Evolutionary conservation across 768 basidiomycete genomes (phyloP), one percentile per base, ranked within the genome.

Genomic region (Lactarius vividus): DNA sequence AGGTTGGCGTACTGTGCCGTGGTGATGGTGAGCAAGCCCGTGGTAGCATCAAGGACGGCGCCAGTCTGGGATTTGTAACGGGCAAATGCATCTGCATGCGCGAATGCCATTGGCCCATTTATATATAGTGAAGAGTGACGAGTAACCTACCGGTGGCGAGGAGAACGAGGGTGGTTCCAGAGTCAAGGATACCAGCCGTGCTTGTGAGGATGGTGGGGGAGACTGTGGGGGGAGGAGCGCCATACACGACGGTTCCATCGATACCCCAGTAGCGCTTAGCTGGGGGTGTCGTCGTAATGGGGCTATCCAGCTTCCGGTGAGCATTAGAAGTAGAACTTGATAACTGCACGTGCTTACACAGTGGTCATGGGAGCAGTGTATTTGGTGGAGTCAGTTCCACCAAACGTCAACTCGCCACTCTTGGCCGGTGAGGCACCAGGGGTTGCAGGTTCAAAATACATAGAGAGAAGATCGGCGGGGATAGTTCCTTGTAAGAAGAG

Each of bases 1-100:
- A 91, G 76, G 59, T 73, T 78, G 2, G 70, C 60, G 68, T 82
- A 88, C 71, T 88, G 58, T 35, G 52, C 35, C n/a, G 29, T 13
- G 20, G 54, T 58, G 11, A 28, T 28, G 6, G 26, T 59, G 37
- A 52, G 28, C 4, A 26, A 5, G 1, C 23, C 23, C 28, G 42
- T 15, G 54, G 53, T 63, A 62, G 71, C 59, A 63, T 78, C 77
- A 42, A 65, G n/a, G 7, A 70, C 70, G 23, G 71, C 77, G 40
- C 75, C 76, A 16, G 75, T 76, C 4, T 73, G 74, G 10, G 59
- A 39, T 66, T 69, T 59, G 72, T 77, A 78, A 49, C 63, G 54
- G 53, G 64, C 56, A 63, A 75, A 73, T 2, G 77, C 77, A 57
- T 77, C 75, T 75, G 72, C 66, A 5, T 39, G 37, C 15, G 1